Conservation (phyloP, 2,329 filamentous ascomycete genomes). For the Colletotrichum agaves region DNA sequence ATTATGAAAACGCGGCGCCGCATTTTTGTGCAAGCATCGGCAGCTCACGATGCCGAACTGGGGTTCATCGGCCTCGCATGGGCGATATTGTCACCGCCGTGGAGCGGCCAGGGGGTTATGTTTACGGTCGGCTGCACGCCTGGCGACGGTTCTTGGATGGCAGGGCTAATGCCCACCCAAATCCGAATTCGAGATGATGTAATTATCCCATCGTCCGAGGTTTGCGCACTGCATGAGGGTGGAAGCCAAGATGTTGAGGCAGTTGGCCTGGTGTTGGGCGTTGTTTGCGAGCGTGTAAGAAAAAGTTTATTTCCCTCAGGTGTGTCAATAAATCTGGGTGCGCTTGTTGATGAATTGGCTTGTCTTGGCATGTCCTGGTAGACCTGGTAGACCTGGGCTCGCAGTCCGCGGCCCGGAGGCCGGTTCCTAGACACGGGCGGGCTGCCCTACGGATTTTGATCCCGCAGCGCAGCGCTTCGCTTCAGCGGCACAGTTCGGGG, state of each 20-base stretch:
- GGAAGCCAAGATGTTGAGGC: constrained; percentile 10
- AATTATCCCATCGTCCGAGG: not conserved
- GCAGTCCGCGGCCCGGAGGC: constrained; percentile 20
- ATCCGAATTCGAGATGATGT: not conserved
- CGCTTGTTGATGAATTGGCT: constrained; percentile 14
- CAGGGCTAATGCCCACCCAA: not conserved
- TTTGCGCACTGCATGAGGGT: constrained; percentile 8
- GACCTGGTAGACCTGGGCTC: not conserved
- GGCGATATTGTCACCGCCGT: constrained; percentile 23
- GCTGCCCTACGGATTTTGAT: not conserved
- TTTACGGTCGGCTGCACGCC: not conserved
- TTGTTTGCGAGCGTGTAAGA: not conserved
- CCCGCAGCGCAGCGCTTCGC: not conserved
- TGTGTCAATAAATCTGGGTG: constrained; percentile 1
- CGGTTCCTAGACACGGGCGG: constrained; percentile 1
- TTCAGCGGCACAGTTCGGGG: not conserved
- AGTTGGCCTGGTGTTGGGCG: constrained; percentile 9
- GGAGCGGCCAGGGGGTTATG: constrained; percentile 1
- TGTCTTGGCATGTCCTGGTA: constrained; percentile 32
- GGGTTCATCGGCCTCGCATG: constrained; percentile 12
- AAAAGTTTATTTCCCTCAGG: not conserved
- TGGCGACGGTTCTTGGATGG: constrained; percentile 2
- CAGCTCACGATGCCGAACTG: constrained; percentile 27
- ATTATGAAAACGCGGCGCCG: constrained; percentile 20
- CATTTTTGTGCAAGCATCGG: constrained; percentile 33